These are phyloP conservation scores for Penicillium psychrofluorescens DNA, from an alignment of 495 filamentous ascomycete genomes.

Conservation along the genomic window DNA sequence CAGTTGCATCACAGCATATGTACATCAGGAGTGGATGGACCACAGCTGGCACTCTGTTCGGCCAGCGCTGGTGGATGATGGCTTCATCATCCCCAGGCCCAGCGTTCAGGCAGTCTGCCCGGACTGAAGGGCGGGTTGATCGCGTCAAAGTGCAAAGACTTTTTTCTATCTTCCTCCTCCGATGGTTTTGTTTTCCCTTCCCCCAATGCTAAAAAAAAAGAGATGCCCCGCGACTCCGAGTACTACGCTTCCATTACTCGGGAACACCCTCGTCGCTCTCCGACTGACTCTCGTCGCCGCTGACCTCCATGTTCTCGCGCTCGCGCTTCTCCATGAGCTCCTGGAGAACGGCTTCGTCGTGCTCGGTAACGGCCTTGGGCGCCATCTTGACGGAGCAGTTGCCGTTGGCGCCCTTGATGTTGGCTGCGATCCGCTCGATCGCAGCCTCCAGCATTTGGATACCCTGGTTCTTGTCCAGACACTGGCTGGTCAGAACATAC, in stretches of 20 bases:
- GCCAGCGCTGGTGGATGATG: constrained; percentile 11
- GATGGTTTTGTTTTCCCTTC: constrained; percentile 8
- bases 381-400: constrained; percentile 89
- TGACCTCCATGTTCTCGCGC: constrained; percentile 94
- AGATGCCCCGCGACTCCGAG: constrained; percentile 8
- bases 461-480: constrained; percentile 82
- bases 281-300: constrained; percentile 88
- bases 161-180: constrained; percentile 27
- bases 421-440: constrained; percentile 72
- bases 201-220: constrained; percentile 14
- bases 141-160: constrained; percentile 34
- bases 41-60: constrained; percentile 8
- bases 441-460: constrained; percentile 79
- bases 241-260: constrained; percentile 26
- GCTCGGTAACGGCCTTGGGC: constrained; percentile 97
- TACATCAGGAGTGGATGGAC: constrained; percentile 30
- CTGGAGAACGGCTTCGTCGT: constrained; percentile 92
- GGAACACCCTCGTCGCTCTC: constrained; percentile 75
- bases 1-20: constrained; percentile 31
- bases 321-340: constrained; percentile 99
- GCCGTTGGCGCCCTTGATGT: constrained; percentile 68
- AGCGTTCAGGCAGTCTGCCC: constrained; percentile 17
- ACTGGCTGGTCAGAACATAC: constrained; percentile 89
- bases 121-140: constrained; percentile 12
- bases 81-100: constrained; percentile 13